Evolutionary conservation across 139 green algal species (phyloP).

Genomic region (Tetraselmis chui): DNA sequence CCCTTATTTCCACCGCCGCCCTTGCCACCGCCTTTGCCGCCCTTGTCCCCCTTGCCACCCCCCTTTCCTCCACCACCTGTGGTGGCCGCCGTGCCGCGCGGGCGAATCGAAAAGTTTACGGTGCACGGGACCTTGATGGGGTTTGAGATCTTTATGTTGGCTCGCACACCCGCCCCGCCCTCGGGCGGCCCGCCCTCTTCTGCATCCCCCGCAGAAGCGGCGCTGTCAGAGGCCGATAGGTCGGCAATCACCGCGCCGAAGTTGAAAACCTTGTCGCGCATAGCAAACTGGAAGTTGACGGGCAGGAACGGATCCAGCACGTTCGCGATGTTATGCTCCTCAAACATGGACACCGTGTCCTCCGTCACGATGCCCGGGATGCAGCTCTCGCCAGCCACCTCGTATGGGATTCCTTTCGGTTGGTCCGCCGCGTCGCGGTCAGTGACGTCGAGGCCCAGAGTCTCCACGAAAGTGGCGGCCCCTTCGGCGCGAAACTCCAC

Average conservation of each 20-base stretch:
- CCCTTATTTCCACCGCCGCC: not conserved
- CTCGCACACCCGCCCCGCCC: slow-evolving; percentile 32
- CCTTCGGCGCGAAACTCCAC: slow-evolving; percentile 57
- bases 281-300: slow-evolving; percentile 47
- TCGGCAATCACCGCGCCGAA: slow-evolving; percentile 63
- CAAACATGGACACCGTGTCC: slow-evolving; percentile 66
- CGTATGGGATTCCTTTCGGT: slow-evolving; percentile 54
- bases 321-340: slow-evolving; percentile 63
- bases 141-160: slow-evolving; percentile 75
- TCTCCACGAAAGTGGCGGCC: slow-evolving; percentile 24
- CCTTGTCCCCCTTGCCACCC: not conserved
- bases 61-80: not conserved
- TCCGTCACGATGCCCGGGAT: slow-evolving; percentile 62
- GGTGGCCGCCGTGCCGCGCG: slow-evolving; percentile 14
- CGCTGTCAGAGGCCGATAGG: slow-evolving; percentile 16
- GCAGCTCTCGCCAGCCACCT: slow-evolving; percentile 63
- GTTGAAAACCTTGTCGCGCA: slow-evolving; percentile 58
- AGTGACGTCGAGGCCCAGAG: slow-evolving; percentile 45
- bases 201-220: not conserved
- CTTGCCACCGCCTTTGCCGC: not conserved
- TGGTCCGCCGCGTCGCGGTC: slow-evolving; percentile 49
- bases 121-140: slow-evolving; percentile 69
- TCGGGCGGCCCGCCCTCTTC: slow-evolving; percentile 13
- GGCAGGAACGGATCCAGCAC: slow-evolving; percentile 49
- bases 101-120: slow-evolving; percentile 62